A percentile compares a stretch with the other conserved stretches of the same genome.
Conservation (phyloP, 257 asterid genomes). For the Plectranthus barbatus region DNA sequence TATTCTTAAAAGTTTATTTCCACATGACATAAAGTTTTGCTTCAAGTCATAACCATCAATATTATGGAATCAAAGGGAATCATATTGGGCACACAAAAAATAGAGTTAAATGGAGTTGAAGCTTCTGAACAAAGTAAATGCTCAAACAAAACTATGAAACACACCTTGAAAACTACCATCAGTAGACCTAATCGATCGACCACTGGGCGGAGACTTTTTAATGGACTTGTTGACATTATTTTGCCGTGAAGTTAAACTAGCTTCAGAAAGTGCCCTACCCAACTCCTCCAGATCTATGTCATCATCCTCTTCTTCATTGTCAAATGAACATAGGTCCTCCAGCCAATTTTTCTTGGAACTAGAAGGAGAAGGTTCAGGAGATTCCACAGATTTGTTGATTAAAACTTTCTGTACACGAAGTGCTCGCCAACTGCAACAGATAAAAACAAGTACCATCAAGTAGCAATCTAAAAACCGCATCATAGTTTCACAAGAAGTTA, state of each 20-base stretch:
- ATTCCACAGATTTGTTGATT: slow-evolving; percentile 20
- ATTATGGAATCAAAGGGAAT: too few relatives aligned
- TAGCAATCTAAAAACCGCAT: background rate
- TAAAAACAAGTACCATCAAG: slow-evolving; percentile 7
- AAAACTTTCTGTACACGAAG: slow-evolving; percentile 68
- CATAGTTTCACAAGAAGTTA: background rate
- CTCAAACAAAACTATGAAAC: background rate
- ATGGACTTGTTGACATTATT: slow-evolving; percentile 22
- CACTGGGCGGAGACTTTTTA: slow-evolving; percentile 20
- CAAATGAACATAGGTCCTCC: slow-evolving; percentile 46
- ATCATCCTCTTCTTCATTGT: slow-evolving; percentile 30
- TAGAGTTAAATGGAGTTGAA: background rate
- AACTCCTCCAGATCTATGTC: slow-evolving; percentile 69
- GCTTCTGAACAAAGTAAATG: background rate
- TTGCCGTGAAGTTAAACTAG: slow-evolving; percentile 29
- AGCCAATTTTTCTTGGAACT: slow-evolving; percentile 30
- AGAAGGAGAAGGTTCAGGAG: slow-evolving; percentile 28
- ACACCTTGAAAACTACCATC: slow-evolving; percentile 55
- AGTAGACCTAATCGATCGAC: slow-evolving; percentile 25
- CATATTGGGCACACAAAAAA: background rate
- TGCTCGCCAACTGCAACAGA: slow-evolving; percentile 60
- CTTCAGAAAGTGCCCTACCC: slow-evolving; percentile 68
- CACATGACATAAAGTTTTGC: background rate
- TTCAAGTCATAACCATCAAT: background rate
- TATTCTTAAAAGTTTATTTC: background rate